Percentiles rank a stretch among this genome's conserved stretches.
phyloP scores from a whole-genome alignment of 176 grass and related monocot species.

The Triticum timopheevii region DNA sequence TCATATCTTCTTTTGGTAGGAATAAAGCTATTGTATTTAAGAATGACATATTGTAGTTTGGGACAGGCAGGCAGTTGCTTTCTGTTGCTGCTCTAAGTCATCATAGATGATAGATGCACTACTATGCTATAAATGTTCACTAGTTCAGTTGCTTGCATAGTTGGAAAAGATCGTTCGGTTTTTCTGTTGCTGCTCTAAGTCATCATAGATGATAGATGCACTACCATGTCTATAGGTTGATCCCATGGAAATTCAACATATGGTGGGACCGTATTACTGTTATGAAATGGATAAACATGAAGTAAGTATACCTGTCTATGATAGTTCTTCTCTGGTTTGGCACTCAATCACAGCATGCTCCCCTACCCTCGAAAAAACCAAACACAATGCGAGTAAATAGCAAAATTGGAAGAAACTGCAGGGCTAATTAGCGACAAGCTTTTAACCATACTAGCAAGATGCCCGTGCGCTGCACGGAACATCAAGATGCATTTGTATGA shows the following conservation, averaged over 20 bases:
- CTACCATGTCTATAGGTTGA: not conserved
- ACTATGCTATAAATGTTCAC: conserved; percentile 7
- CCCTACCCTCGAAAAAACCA: not conserved
- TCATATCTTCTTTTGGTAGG: not conserved
- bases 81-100: conserved; percentile 12
- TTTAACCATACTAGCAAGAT: not conserved
- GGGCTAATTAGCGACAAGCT: not conserved
- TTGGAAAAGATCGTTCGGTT: conserved; percentile 7
- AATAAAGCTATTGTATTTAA: not conserved
- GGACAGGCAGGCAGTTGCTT: conserved; percentile 14
- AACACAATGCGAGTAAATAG: not conserved
- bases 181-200: not conserved
- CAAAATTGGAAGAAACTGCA: not conserved
- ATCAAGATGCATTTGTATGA: too few species aligned
- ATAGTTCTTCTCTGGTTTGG: not conserved
- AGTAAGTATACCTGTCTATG: not conserved
- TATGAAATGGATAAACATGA: conserved; percentile 5
- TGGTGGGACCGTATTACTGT: not conserved
- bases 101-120: conserved; percentile 36
- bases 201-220: too few species aligned
- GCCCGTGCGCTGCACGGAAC: too few species aligned
- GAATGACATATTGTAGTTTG: conserved; percentile 15
- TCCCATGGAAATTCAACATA: conserved; percentile 1
- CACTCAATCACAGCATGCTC: not conserved
- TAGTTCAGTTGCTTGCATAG: conserved; percentile 26